phyloP scores from a whole-genome alignment of 192 early-diverging fungal species.

The Physocladia obscura region DNA sequence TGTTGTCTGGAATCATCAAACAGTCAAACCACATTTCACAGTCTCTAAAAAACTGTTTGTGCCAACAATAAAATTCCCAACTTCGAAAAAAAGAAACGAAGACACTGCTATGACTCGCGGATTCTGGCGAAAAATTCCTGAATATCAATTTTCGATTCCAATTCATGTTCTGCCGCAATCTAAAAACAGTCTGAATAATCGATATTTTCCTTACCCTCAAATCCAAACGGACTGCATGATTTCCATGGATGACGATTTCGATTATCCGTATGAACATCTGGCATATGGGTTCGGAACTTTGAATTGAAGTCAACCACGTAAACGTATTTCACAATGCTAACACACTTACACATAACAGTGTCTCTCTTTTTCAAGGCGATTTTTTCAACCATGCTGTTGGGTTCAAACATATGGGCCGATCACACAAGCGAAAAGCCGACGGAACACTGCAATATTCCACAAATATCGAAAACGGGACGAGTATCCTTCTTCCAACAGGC shows the following conservation, averaged over 20 bases:
- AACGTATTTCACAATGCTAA: neutral
- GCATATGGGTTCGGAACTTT: neutral
- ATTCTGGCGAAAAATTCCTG: too few species aligned
- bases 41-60: too few species aligned
- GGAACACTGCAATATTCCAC: constrained; percentile 12
- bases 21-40: constrained; percentile 22
- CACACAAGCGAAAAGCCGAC: constrained; percentile 9
- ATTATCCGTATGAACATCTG: constrained; percentile 33
- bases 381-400: constrained; percentile 30
- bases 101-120: neutral
- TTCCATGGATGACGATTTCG: constrained; percentile 41
- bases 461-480: neutral
- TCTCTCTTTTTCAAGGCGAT: constrained; percentile 24
- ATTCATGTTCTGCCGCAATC: constrained; percentile 24
- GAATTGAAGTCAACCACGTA: neutral
- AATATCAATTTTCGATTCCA: constrained; percentile 10
- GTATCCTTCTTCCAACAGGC: constrained; percentile 34
- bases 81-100: neutral
- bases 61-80: too few species aligned
- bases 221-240: constrained; percentile 38
- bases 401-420: constrained; percentile 29
- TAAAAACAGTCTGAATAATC: constrained; percentile 31
- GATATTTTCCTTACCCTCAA: constrained; percentile 32
- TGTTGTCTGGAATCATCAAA: constrained; percentile 39
- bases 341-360: neutral